Conservation (phyloP, 2,329 filamentous ascomycete species). For the Periconia macrospinosa region DNA sequence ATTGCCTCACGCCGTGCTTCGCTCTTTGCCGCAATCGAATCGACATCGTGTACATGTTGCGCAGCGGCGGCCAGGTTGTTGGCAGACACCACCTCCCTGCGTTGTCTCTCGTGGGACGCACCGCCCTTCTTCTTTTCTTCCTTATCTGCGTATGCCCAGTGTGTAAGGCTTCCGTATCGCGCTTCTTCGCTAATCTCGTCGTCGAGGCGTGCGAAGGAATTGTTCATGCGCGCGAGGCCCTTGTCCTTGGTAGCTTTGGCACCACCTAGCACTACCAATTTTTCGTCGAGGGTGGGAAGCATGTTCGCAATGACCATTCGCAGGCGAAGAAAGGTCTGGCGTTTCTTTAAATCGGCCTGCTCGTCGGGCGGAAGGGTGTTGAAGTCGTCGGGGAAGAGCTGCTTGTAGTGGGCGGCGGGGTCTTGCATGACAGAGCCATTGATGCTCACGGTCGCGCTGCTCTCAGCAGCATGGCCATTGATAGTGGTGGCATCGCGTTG, state of each 20-base stretch:
- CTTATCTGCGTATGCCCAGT: slow-evolving; percentile 94
- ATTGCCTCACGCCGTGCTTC: slow-evolving; percentile 83
- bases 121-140: slow-evolving; percentile 59
- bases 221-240: slow-evolving; percentile 81
- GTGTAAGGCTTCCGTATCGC: slow-evolving; percentile 84
- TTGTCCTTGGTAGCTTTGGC: slow-evolving; percentile 87
- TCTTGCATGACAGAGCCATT: slow-evolving; percentile 32
- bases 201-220: slow-evolving; percentile 83
- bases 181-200: slow-evolving; percentile 92
- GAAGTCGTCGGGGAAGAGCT: slow-evolving; percentile 31
- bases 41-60: slow-evolving; percentile 75
- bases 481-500: slow-evolving; percentile 22
- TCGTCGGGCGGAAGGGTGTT: slow-evolving; percentile 34
- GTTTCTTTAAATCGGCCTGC: slow-evolving; percentile 63
- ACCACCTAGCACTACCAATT: slow-evolving; percentile 93
- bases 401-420: slow-evolving; percentile 20
- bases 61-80: slow-evolving; percentile 71
- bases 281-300: slow-evolving; percentile 90
- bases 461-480: slow-evolving; percentile 38
- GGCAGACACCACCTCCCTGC: slow-evolving; percentile 75
- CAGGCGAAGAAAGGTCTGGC: slow-evolving; percentile 76
- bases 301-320: slow-evolving; percentile 80
- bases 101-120: slow-evolving; percentile 70
- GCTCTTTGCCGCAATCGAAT: slow-evolving; percentile 77
- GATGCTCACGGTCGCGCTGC: slow-evolving; percentile 44